Evolutionary conservation across 2,329 filamentous ascomycete genomes (phyloP), one percentile per base, ranked within the genome.

Genomic region (Beauveria pseudobassiana): DNA sequence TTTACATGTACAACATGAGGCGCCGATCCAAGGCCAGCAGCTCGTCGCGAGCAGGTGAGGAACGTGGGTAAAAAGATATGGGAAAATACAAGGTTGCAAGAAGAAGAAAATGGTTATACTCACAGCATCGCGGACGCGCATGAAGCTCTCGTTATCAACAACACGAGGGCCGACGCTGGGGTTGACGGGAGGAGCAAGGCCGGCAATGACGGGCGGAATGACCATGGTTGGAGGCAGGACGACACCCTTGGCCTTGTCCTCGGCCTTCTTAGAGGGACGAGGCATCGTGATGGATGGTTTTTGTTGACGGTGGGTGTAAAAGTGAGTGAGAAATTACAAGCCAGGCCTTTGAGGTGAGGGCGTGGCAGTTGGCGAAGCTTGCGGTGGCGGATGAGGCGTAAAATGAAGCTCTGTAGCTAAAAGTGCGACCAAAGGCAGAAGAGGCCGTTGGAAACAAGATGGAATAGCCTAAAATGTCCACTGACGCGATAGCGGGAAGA

Each of bases 111-210:
- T 52, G 61, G 40, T n/a, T 6, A 48, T 59, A 78, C 89, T 83
- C 87, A 96, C 91, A 73, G 86, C 87, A 73, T 96, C 91, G 70
- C 91, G 85, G 54, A 92, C 91, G 71, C 87, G 82, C 64, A 90
- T 82, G 73, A 93, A 93, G 74, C 90, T 88, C 63, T 91, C 87
- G 62, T 89, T 81, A 64, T 91, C 85, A 66, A 89, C 84, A 48
- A 79, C 70, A 62, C 73, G 74, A 48, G 63, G 52, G 40, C 28
- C 59, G 20, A 26, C 40, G 45, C 10, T 43, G 3, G 59, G 50
- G 28, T 60, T 60, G 49, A 42, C 56, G 64, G 73, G 69, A 56
- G 69, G 65, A 51, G 67, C 57, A 14, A 59, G 62, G 26, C 65
- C 63, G 45, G 65, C 62, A 43, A 67, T 65, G 26, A 68, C 64